Evolutionary conservation across 176 grass and related monocot genomes (phyloP).

Genomic region (Zizania latifolia): DNA sequence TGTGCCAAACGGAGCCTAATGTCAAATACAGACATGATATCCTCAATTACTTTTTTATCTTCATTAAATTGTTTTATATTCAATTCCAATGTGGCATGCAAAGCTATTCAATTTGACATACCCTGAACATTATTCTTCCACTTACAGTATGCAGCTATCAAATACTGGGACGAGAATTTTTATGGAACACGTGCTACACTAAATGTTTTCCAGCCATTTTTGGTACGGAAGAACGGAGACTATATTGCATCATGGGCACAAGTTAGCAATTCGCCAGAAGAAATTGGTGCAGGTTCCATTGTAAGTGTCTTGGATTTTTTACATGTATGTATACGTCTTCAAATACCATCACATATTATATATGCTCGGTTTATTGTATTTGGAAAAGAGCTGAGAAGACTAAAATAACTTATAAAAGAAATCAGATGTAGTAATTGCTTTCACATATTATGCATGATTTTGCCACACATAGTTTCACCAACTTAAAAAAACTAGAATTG

Average conservation of each 20-base stretch:
- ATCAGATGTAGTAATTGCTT: no score
- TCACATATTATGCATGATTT: no score
- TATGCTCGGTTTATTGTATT: no score
- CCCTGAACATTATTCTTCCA: neutral
- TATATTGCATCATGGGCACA: neutral
- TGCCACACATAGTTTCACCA: neutral
- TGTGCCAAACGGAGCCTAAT: no score
- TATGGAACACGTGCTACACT: neutral
- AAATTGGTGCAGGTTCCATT: neutral
- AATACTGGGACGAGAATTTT: neutral
- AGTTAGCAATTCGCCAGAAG: neutral
- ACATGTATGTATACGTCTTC: no score
- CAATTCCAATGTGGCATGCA: neutral
- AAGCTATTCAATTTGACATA: neutral
- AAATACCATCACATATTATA: no score
- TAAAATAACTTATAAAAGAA: no score
- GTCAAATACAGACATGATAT: no score
- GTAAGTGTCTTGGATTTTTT: no score
- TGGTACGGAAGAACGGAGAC: neutral
- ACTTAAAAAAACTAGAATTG: neutral
- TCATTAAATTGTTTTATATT: neutral
- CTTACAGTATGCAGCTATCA: neutral
- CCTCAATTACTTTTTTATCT: neutral
- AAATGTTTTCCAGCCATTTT: neutral
- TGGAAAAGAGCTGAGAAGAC: no score